Evolutionary conservation across 768 basidiomycete species (phyloP).

Genomic region (Hortiboletus flavorubellus): DNA sequence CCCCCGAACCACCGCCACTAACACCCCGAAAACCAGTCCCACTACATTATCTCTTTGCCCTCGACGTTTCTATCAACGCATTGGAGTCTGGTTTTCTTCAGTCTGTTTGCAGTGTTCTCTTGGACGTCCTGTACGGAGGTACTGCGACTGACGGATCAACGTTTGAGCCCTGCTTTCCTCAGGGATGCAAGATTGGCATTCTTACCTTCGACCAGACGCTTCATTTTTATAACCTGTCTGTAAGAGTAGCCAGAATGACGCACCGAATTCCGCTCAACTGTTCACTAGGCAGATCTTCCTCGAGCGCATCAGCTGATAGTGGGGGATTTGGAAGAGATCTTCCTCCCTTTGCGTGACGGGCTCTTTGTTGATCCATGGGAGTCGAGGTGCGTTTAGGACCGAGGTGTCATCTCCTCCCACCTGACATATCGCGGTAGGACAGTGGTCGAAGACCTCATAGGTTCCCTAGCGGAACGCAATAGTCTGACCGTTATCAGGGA

Average conservation of each 20-base stretch:
- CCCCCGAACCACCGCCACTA: slow-evolving; percentile 44
- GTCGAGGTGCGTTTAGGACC: slow-evolving; percentile 52
- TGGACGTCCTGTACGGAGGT: slow-evolving; percentile 61
- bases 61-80: slow-evolving; percentile 78
- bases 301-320: slow-evolving; percentile 73
- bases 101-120: slow-evolving; percentile 61
- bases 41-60: slow-evolving; percentile 77
- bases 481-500: slow-evolving; percentile 44
- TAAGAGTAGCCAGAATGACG: slow-evolving; percentile 37
- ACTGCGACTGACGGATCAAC: slow-evolving; percentile 38
- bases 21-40: slow-evolving; percentile 55
- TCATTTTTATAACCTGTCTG: slow-evolving; percentile 88
- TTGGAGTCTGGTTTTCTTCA: slow-evolving; percentile 66
- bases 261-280: slow-evolving; percentile 17
- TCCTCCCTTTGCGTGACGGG: slow-evolving; percentile 68
- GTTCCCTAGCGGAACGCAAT: slow-evolving; percentile 61
- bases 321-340: slow-evolving; percentile 89
- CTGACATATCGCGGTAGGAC: slow-evolving; percentile 37
- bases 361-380: slow-evolving; percentile 75
- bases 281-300: slow-evolving; percentile 40
- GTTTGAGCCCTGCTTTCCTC: slow-evolving; percentile 50
- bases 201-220: slow-evolving; percentile 77
- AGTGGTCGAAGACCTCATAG: slow-evolving; percentile 64
- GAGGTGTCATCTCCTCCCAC: background rate
- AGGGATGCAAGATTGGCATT: slow-evolving; percentile 62